Evolutionary conservation across 225 moss, liverwort and hornwort species (phyloP).

Genomic region (Thuidium tamariscinum): DNA sequence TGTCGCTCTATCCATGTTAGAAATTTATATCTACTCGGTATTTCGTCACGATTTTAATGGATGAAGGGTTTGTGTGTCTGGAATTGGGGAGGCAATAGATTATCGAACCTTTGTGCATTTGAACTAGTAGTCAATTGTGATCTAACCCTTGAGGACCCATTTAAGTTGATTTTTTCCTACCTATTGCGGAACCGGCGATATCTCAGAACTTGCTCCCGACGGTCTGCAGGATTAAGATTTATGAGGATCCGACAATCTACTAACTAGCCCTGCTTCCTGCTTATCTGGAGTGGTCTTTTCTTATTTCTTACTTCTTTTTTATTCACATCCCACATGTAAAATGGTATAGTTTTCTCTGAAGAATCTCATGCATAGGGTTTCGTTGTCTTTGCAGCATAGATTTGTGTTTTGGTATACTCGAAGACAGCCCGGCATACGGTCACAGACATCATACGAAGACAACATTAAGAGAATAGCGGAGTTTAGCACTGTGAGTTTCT

Average conservation of each 20-base stretch:
- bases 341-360: background rate
- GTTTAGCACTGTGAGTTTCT: conserved; percentile 82
- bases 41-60: background rate
- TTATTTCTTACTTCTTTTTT: background rate
- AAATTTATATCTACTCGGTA: background rate
- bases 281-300: background rate
- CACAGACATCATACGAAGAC: conserved; percentile 92
- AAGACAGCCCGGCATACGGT: conserved; percentile 84
- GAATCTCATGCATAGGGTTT: background rate
- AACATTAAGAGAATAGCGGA: conserved; percentile 94
- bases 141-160: background rate
- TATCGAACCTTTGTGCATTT: background rate
- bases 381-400: conserved; percentile 60
- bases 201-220: background rate
- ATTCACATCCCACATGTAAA: background rate
- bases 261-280: background rate
- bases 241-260: background rate
- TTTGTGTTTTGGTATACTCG: conserved; percentile 99
- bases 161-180: background rate
- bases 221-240: background rate
- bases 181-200: background rate
- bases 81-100: background rate
- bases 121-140: background rate
- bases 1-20: background rate
- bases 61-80: background rate